Base-by-base conservation (phyloP, 2,329 filamentous ascomycete genomes). In the Venturia effusa region DNA sequence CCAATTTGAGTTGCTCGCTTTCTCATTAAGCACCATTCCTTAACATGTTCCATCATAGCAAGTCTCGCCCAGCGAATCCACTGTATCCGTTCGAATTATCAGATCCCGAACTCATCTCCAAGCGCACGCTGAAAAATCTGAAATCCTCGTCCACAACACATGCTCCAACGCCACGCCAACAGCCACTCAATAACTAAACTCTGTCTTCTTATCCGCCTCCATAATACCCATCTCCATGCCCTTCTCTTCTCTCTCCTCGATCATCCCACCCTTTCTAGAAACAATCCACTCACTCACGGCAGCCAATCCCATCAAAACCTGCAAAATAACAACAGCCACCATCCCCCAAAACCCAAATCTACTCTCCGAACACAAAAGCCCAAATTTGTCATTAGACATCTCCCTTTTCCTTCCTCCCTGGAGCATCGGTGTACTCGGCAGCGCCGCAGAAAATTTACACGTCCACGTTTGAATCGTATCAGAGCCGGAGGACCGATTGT, bases 391-490 rank as follows among this genome's bases (percentile, higher is more conserved):
- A 51, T 66, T 66, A 3, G 59, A 45, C 45, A 66, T 55, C 17
- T 64, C 40, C 27, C 39, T 30, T 10, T 13, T 37, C 4, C 6
- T 15, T 2, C 13, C 34, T 17, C 45, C 51, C n/a, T 1, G 1
- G 17, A 17, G 4, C 24, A 43, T 43, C 11, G 55, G 17, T 13
- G 11, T 37, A 22, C 5, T 5, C 5, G 62, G 62, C 15, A 61
- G 5, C 15, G 37, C 30, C 3, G 13, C 30, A 1, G n/a, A 32
- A 54, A 66, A 76, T 37, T 66, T 67, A 61, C 74, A 76, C 0
- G 74, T 75, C 74, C 74, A 76, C 0, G 73, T 72, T 63, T 74
- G 73, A 15, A 76, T 69, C 4, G 74, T 76, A 61, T 74, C 74
- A 11, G 64, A 64, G 1, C 40, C 57, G 0, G 69, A 68, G 0